phyloP scores from a whole-genome alignment of 768 basidiomycete species.

The Pisolithus microcarpus region DNA sequence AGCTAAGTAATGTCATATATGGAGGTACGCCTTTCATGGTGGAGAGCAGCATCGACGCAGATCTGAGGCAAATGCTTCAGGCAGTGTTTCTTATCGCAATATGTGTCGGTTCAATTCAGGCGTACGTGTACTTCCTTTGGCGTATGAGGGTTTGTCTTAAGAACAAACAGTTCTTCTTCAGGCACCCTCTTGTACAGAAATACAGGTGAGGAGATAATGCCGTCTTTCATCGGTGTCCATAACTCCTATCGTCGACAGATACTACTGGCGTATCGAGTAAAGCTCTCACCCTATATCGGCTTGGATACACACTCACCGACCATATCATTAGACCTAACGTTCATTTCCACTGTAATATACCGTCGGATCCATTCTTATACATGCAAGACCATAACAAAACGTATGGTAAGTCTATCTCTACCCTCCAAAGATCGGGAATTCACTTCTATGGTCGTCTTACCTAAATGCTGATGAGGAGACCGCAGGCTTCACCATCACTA shows the following conservation, averaged over 20 bases:
- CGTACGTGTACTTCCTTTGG: conserved; percentile 28
- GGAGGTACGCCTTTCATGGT: conserved; percentile 31
- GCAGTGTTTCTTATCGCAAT: conserved; percentile 44
- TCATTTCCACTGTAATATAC: conserved; percentile 48
- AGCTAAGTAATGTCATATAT: conserved; percentile 37
- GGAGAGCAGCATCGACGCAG: neutral
- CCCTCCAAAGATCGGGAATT: neutral
- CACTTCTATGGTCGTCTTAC: too few relatives aligned
- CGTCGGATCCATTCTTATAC: conserved; percentile 44
- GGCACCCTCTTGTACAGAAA: conserved; percentile 22
- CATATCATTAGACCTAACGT: conserved; percentile 36
- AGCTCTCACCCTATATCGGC: conserved; percentile 19
- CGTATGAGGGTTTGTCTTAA: neutral
- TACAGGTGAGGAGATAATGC: conserved; percentile 17
- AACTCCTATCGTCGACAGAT: conserved; percentile 8
- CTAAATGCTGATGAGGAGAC: neutral
- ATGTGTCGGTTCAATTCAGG: conserved; percentile 77
- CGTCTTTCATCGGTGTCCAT: neutral
- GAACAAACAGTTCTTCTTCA: conserved; percentile 43
- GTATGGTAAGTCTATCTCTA: conserved; percentile 33
- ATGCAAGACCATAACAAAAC: conserved; percentile 50
- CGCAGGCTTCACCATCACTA: conserved; percentile 53
- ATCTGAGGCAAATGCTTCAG: neutral
- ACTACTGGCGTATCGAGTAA: conserved; percentile 26
- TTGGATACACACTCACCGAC: conserved; percentile 20